Conservation (phyloP, 371 early-diverging fungal species). For the Rhizopus arrhizus region DNA sequence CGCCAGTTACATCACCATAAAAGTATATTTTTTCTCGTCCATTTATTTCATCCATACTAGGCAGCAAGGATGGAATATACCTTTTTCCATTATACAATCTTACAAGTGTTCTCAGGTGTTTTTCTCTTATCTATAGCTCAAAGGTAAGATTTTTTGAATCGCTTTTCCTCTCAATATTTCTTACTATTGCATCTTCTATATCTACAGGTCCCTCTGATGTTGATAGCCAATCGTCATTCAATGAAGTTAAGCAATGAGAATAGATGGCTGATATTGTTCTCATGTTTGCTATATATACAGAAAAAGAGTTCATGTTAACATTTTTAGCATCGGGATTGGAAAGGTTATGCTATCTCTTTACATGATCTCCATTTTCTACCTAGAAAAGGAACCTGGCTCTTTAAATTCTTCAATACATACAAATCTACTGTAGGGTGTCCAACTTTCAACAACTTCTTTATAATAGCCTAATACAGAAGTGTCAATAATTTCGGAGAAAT, state of each 20-base stretch:
- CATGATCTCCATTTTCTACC: conserved; percentile 84
- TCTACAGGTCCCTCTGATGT: conserved; percentile 70
- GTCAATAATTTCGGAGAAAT: not conserved
- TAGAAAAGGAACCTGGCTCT: conserved; percentile 77
- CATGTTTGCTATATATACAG: conserved; percentile 64
- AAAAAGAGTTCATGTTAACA: not conserved
- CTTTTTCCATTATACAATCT: conserved; percentile 65
- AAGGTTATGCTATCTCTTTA: conserved; percentile 25
- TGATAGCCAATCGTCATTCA: conserved; percentile 76
- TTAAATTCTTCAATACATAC: conserved; percentile 79
- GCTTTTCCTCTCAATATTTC: not conserved
- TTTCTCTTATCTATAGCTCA: conserved; percentile 57
- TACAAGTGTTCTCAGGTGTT: conserved; percentile 64
- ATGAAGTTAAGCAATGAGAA: conserved; percentile 62
- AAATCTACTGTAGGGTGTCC: conserved; percentile 67
- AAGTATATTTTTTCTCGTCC: conserved; percentile 18
- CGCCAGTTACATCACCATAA: conserved; percentile 4
- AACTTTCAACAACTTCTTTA: conserved; percentile 76
- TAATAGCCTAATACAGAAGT: conserved; percentile 48
- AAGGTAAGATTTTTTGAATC: not conserved
- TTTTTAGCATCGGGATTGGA: not conserved
- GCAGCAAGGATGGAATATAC: conserved; percentile 54
- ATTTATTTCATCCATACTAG: conserved; percentile 33
- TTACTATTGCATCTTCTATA: conserved; percentile 62
- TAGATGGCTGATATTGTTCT: conserved; percentile 81